Evolutionary conservation across 345 rosid genomes (phyloP).

Genomic region (Rhizophora mangle): DNA sequence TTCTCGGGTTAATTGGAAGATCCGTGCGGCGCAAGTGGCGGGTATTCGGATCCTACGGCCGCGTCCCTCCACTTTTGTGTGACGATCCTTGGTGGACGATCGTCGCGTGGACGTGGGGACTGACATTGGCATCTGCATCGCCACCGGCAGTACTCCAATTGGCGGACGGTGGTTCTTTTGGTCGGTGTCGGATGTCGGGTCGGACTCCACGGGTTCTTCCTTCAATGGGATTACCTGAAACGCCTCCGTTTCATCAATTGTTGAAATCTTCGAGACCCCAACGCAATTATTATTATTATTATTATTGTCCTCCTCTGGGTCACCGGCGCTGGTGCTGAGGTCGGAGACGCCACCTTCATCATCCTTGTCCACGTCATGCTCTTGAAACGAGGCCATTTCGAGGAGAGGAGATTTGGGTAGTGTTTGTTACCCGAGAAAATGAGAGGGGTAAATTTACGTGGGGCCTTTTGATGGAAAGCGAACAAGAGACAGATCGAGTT

Average conservation of each 20-base stretch:
- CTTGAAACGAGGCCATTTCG: slow-evolving; percentile 10
- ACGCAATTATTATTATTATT: not conserved
- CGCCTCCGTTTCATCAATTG: slow-evolving; percentile 20
- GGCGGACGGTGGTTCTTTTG: slow-evolving; percentile 9
- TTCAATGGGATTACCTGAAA: slow-evolving; percentile 35
- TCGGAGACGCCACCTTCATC: slow-evolving; percentile 38
- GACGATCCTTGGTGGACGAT: slow-evolving; percentile 53
- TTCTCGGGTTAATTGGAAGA: slow-evolving; percentile 46
- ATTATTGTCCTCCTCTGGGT: slow-evolving; percentile 1
- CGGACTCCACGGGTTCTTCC: slow-evolving; percentile 38
- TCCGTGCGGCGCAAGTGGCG: slow-evolving; percentile 51
- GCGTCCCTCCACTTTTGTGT: slow-evolving; percentile 56
- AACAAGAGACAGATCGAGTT: slow-evolving; percentile 3
- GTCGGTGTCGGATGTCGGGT: slow-evolving; percentile 25
- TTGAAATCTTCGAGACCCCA: slow-evolving; percentile 11
- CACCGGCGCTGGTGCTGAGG: slow-evolving; percentile 42
- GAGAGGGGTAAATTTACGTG: not conserved
- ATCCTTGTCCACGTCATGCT: slow-evolving; percentile 19
- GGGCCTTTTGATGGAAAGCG: too few species aligned
- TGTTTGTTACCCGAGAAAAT: slow-evolving; percentile 8
- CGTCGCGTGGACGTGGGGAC: slow-evolving; percentile 18
- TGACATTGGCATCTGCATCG: slow-evolving; percentile 26
- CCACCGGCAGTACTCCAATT: slow-evolving; percentile 23
- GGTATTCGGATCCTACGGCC: slow-evolving; percentile 62
- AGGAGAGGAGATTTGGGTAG: not conserved